Evolutionary conservation across 2,329 filamentous ascomycete species (phyloP), one percentile per base, ranked within the genome.

Genomic region (Pseudogymnoascus sp.): DNA sequence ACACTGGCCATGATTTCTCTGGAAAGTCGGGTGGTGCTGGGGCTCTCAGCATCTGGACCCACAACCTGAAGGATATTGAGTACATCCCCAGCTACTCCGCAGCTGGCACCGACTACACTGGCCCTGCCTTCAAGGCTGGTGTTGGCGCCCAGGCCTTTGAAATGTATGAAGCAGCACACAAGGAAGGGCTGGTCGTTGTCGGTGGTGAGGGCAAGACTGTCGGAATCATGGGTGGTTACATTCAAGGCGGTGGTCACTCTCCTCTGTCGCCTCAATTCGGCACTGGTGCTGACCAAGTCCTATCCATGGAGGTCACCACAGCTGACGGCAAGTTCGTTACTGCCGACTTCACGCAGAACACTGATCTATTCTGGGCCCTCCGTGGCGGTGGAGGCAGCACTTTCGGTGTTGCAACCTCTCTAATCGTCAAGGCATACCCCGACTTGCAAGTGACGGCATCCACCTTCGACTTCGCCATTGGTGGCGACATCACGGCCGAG

Each of bases 311-410:
- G 27, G 73, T 86, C 0, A 79, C 88, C 1, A 81, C 80, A 0
- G 79, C 80, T 0, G 67, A 69, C 10, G 84, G 84, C 0, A 68
- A 77, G 13, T 74, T 81, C 13, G 59, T 84, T 1, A 77, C 74
- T 0, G 78, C 80, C 1, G 83, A 81, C 55, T 79, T 80, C 36
- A 74, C 77, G 6, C 73, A 80, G 39, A 78, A 87, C 61, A 63
- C 74, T 0, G 84, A 88, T 59, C 72, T 88, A 0, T 88, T 86
- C 70, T 89, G 84, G 85, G 85, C 85, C 0, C 75, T 87, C 62
- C 74, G 81, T 61, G 84, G 84, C 4, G 78, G 82, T 4, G 83
- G 83, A 6, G 83, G 81, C 3, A 80, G 79, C 15, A 86, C 83
- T 0, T 88, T 84, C 67, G 84, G 81, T 0, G 76, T 87, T 1